Conservation (phyloP, 1,284 basidiomycete species). For the Boletus mariae region DNA sequence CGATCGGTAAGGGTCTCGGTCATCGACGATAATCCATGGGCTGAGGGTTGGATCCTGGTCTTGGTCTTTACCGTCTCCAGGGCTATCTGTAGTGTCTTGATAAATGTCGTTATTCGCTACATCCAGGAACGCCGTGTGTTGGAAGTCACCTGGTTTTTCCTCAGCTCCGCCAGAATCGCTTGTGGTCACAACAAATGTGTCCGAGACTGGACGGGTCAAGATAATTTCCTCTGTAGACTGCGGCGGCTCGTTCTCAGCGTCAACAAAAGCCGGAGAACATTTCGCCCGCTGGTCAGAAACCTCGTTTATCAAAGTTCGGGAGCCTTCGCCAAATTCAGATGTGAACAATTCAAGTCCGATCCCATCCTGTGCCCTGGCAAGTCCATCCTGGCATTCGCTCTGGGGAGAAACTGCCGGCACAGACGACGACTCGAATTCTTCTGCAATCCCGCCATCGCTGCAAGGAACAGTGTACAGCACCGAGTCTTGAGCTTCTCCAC, state of each 20-base stretch:
- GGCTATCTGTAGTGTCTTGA: not conserved
- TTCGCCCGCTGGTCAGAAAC: not conserved
- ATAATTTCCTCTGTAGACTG: not conserved
- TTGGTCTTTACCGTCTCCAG: not conserved
- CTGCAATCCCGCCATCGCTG: not conserved
- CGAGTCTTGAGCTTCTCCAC: not conserved
- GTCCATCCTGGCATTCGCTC: not conserved
- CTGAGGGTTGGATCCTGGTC: not conserved
- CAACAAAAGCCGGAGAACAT: not conserved
- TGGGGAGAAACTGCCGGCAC: not conserved
- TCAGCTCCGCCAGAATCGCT: not conserved
- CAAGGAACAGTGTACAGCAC: not conserved
- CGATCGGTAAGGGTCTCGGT: not conserved
- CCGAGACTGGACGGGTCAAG: not conserved
- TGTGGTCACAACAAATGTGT: not conserved
- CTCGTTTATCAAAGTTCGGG: not conserved
- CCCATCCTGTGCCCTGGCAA: not conserved
- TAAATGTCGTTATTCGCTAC: not conserved
- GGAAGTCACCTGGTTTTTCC: not conserved
- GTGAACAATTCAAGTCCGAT: not conserved
- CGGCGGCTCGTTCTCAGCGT: not conserved
- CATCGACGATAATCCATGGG: not conserved
- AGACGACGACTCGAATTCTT: not conserved
- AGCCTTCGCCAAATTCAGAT: not conserved
- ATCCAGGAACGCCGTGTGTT: not conserved